Conservation (phyloP, 306 rosid genomes). For the Fragaria ananassa region DNA sequence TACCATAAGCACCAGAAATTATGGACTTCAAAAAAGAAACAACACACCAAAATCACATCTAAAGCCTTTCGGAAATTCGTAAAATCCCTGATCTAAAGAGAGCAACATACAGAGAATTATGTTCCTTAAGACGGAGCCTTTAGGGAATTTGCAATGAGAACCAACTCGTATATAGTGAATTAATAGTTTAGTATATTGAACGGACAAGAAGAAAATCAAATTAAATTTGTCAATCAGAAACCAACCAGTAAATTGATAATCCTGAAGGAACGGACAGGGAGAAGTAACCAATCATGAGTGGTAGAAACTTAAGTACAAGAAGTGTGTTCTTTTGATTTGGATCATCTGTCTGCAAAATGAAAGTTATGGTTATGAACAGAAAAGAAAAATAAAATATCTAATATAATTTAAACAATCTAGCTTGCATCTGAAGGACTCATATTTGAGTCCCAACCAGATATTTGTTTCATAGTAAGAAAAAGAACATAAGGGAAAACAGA, state of each 20-base stretch:
- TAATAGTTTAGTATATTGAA: background rate
- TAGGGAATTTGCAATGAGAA: background rate
- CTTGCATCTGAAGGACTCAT: background rate
- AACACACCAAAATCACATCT: background rate
- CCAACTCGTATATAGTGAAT: background rate
- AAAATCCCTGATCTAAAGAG: background rate
- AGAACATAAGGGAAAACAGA: constrained; percentile 16
- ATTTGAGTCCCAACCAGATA: background rate
- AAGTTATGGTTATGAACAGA: constrained; percentile 20
- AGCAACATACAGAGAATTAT: background rate
- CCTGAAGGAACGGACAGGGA: constrained; percentile 97
- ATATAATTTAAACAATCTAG: background rate
- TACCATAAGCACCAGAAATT: background rate
- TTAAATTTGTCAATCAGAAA: constrained; percentile 29
- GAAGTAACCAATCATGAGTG: constrained; percentile 99
- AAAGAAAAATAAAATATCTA: background rate
- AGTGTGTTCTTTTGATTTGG: constrained; percentile 87
- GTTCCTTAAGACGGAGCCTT: background rate
- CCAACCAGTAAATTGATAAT: constrained; percentile 97
- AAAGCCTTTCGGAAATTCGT: background rate
- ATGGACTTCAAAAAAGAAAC: background rate
- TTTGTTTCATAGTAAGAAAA: background rate
- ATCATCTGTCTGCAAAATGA: constrained; percentile 81
- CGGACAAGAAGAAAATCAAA: background rate
- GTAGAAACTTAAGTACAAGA: constrained; percentile 93